Base-by-base conservation (phyloP, 257 asterid genomes). In the Nicotiana attenuata region DNA sequence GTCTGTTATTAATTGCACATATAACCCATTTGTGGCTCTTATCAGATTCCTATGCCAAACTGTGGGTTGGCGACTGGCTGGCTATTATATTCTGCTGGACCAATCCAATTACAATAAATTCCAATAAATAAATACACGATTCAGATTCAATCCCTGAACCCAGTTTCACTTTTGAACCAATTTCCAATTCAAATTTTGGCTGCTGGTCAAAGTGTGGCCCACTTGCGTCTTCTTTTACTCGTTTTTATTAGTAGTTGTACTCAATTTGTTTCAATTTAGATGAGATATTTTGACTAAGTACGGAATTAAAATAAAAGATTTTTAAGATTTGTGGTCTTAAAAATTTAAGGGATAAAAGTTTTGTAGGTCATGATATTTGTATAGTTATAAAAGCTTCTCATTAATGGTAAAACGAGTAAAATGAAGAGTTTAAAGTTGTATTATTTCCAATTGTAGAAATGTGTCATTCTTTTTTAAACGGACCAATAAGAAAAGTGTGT, bases 231-330 rank as follows among this genome's bases (percentile, higher is more conserved):
- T 11, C 33, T 69, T 29, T 6, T 28, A 52, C 7, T 14, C 16
- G 67, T 22, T 63, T 24, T 22, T 26, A 57, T 5, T 24, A 0
- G 14, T 0, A 1, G 0, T 14, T 10, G 4, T 50, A 3, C 5
- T 31, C 35, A n/a, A n/a, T 33, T 5, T 0, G 7, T 33, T 33
- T 33, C 6, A 5, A 5, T 5, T 33, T 33, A 33, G 38, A 33
- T 0, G 0, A 5, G 1, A 5, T 5, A 33, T 0, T 33, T 33
- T 5, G 5, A 33, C 1, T 33, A 0, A 5, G 1, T 0, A 0
- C 1, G 5, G 0, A 5, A 1, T 5, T 4, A 0, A 33, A 33
- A 31, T 3, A 31, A n/a, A n/a, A n/a, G n/a, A n/a, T n/a, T n/a
- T n/a, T n/a, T n/a, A n/a, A n/a, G n/a, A n/a, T n/a, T n/a, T n/a